These are phyloP conservation scores for Lanmaoa pseudosensibilis DNA, from an alignment of 768 basidiomycete species.

Conservation along the genomic window DNA sequence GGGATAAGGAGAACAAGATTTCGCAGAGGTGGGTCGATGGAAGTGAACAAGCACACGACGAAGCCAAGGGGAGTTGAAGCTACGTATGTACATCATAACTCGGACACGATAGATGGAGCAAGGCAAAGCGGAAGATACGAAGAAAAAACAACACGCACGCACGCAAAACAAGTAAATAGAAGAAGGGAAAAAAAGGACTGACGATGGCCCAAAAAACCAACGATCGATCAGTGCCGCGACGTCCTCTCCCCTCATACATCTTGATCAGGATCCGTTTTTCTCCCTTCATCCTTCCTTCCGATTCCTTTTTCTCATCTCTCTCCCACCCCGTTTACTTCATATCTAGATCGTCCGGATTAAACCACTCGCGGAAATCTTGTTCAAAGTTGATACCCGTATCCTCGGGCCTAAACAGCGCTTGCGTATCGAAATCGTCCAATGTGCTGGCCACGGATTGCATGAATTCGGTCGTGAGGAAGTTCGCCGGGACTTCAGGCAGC, in stretches of 20 bases:
- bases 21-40: slow-evolving; percentile 8
- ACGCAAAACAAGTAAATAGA: slow-evolving; percentile 3
- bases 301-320: neutral
- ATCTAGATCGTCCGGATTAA: slow-evolving; percentile 51
- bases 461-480: slow-evolving; percentile 38
- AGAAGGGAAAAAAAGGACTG: slow-evolving; percentile 1
- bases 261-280: neutral
- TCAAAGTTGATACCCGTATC: slow-evolving; percentile 60
- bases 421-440: slow-evolving; percentile 40
- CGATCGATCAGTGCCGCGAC: slow-evolving; percentile 3
- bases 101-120: slow-evolving; percentile 13
- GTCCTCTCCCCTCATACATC: slow-evolving; percentile 6
- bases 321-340: slow-evolving; percentile 20
- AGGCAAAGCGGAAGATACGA: slow-evolving; percentile 3
- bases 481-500: slow-evolving; percentile 28
- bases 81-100: slow-evolving; percentile 21
- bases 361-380: slow-evolving; percentile 76
- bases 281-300: neutral
- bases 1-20: slow-evolving; percentile 12
- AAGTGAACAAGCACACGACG: slow-evolving; percentile 1
- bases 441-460: slow-evolving; percentile 43
- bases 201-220: slow-evolving; percentile 11
- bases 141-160: slow-evolving; percentile 1
- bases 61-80: neutral
- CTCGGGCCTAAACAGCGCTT: slow-evolving; percentile 43